phyloP scores from a whole-genome alignment of 345 rosid genomes.

The Gossypium thurberi region DNA sequence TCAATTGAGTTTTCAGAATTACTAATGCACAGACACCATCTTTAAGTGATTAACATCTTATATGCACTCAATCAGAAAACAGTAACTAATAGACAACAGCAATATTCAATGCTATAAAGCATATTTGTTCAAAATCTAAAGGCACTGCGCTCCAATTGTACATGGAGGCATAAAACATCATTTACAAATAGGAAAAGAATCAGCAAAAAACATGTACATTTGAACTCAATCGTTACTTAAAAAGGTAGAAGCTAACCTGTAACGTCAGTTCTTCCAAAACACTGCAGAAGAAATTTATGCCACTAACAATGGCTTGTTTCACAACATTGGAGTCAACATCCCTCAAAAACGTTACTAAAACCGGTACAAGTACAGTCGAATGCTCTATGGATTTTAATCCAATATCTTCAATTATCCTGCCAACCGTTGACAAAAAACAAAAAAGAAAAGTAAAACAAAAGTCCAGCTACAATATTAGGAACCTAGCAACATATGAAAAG shows the following conservation, averaged over 20 bases:
- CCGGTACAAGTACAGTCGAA: constrained; percentile 46
- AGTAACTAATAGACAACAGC: neutral
- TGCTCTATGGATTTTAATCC: constrained; percentile 61
- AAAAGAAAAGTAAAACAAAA: neutral
- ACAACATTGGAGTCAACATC: constrained; percentile 61
- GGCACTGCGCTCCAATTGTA: neutral
- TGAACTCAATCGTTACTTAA: neutral
- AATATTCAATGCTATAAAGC: neutral
- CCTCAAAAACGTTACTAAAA: constrained; percentile 51
- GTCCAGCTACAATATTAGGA: neutral
- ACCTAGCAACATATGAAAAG: neutral
- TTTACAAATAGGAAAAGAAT: neutral
- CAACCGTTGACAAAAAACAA: constrained; percentile 11
- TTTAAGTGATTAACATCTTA: neutral
- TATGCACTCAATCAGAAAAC: neutral
- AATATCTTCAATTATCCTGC: constrained; percentile 79
- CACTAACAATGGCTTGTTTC: constrained; percentile 54
- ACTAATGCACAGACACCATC: neutral
- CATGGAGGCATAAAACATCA: neutral
- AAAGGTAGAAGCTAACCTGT: constrained; percentile 47
- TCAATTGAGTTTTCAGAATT: neutral
- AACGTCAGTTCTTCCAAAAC: constrained; percentile 68
- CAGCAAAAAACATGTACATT: neutral
- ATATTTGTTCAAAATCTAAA: neutral
- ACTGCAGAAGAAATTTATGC: constrained; percentile 46